phyloP scores from a whole-genome alignment of 176 grass and related monocot genomes.

The Tuctoria greenei region DNA sequence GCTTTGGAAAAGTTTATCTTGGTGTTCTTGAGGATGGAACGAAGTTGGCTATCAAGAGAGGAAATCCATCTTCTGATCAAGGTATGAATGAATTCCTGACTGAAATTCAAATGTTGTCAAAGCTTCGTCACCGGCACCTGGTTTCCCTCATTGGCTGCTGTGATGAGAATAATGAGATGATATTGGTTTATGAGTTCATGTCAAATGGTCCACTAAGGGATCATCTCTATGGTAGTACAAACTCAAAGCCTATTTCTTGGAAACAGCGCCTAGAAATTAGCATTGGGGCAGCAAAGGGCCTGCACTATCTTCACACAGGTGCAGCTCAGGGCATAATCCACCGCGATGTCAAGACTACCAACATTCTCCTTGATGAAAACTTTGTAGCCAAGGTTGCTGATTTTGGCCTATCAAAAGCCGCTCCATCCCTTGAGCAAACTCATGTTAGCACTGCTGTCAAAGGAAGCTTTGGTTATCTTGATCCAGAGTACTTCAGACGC shows the following conservation, averaged over 20 bases:
- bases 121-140: constrained; percentile 84
- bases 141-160: constrained; percentile 96
- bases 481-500: constrained; percentile 93
- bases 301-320: constrained; percentile 97
- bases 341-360: constrained; percentile 97
- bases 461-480: constrained; percentile 96
- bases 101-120: constrained; percentile 90
- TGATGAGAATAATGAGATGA: constrained; percentile 98
- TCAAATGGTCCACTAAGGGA: constrained; percentile 78
- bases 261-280: constrained; percentile 83
- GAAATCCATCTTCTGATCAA: constrained; percentile 87
- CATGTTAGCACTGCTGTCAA: constrained; percentile 97
- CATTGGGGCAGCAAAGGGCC: constrained; percentile 84
- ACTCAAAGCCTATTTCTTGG: constrained; percentile 63
- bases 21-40: constrained; percentile 72
- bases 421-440: constrained; percentile 84
- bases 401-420: constrained; percentile 91
- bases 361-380: constrained; percentile 91
- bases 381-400: constrained; percentile 85
- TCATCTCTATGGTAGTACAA: constrained; percentile 72
- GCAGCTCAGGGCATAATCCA: constrained; percentile 96
- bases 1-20: constrained; percentile 95
- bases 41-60: constrained; percentile 86
- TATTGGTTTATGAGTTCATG: constrained; percentile 97
- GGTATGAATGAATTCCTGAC: constrained; percentile 95